Conservation (phyloP, 768 basidiomycete genomes). For the Exsudoporus frostii region DNA sequence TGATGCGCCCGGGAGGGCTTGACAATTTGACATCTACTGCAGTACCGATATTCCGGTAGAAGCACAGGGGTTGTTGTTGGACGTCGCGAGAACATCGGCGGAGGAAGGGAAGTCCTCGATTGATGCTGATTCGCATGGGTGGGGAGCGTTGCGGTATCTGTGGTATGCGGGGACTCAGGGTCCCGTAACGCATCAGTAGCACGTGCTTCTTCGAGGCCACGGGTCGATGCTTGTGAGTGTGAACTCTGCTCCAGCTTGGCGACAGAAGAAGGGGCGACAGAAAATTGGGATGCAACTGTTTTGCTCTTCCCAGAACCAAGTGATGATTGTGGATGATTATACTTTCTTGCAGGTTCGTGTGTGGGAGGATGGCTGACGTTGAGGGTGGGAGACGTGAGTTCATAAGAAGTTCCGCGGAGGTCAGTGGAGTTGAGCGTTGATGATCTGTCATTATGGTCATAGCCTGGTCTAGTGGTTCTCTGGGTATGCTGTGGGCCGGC, state of each 20-base stretch:
- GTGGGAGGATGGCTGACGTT: conserved; percentile 10
- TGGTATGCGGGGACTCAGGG: conserved; percentile 9
- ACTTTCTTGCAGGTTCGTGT: conserved; percentile 11
- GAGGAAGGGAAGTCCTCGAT: conserved; percentile 4
- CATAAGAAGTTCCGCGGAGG: conserved; percentile 29
- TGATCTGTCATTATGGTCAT: conserved; percentile 17
- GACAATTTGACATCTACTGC: conserved; percentile 55
- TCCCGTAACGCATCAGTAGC: conserved; percentile 1
- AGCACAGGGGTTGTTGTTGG: conserved; percentile 48
- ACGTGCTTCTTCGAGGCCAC: conserved; percentile 20
- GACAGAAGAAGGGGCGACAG: conserved; percentile 10
- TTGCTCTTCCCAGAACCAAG: conserved; percentile 21
- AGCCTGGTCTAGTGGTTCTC: conserved; percentile 20
- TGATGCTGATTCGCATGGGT: conserved; percentile 11
- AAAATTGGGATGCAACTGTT: conserved; percentile 8
- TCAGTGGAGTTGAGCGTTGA: conserved; percentile 23
- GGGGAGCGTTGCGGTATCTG: conserved; percentile 2
- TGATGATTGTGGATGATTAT: conserved; percentile 19
- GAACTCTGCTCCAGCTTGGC: conserved; percentile 11
- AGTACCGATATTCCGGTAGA: conserved; percentile 65
- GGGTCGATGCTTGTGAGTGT: conserved; percentile 19
- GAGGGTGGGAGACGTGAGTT: conserved; percentile 20
- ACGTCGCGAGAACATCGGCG: conserved; percentile 24
- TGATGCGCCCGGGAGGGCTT: conserved; percentile 80
- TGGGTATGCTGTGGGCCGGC: conserved; percentile 21